A percentile compares a stretch with the other conserved stretches of the same genome.
These are phyloP conservation scores for Malus hybrid DNA, from an alignment of 331 rosid species.

Conservation along the genomic window DNA sequence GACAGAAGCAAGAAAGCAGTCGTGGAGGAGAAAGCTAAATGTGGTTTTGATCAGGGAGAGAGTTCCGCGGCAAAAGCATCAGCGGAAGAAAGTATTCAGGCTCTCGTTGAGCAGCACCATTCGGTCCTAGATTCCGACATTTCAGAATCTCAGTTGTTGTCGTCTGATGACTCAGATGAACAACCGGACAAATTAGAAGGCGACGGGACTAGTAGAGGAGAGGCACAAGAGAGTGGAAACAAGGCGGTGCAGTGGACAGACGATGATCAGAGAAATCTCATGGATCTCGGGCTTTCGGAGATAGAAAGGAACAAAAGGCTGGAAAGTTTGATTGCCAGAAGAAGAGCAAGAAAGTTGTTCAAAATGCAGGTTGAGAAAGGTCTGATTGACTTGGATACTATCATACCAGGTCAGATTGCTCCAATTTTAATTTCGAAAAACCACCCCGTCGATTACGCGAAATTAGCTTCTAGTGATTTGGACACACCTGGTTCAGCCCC, in stretches of 20 bases:
- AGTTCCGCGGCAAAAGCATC: conserved; percentile 15
- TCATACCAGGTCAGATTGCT: conserved; percentile 30
- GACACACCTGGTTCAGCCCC: conserved; percentile 90
- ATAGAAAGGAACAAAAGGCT: conserved; percentile 72
- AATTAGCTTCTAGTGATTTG: conserved; percentile 12
- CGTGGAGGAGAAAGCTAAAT: background rate
- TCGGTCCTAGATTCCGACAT: conserved; percentile 29
- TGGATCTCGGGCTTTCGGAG: conserved; percentile 79
- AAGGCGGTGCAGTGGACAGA: conserved; percentile 75
- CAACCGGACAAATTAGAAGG: conserved; percentile 5
- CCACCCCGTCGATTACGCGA: conserved; percentile 11
- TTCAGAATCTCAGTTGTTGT: conserved; percentile 19
- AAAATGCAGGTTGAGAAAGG: conserved; percentile 36
- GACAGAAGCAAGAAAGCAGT: background rate
- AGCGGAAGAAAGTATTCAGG: background rate
- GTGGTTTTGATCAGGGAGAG: conserved; percentile 12
- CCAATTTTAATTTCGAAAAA: conserved; percentile 30
- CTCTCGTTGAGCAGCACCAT: background rate
- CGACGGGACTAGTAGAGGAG: conserved; percentile 28
- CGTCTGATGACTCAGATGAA: conserved; percentile 2
- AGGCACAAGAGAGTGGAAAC: conserved; percentile 29
- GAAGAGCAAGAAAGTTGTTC: conserved; percentile 45
- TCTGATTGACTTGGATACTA: conserved; percentile 8
- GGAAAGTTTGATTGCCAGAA: conserved; percentile 68
- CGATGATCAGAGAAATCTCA: conserved; percentile 64